Base-by-base conservation (phyloP, 2,329 filamentous ascomycete species). In the Calonectria crousiana region DNA sequence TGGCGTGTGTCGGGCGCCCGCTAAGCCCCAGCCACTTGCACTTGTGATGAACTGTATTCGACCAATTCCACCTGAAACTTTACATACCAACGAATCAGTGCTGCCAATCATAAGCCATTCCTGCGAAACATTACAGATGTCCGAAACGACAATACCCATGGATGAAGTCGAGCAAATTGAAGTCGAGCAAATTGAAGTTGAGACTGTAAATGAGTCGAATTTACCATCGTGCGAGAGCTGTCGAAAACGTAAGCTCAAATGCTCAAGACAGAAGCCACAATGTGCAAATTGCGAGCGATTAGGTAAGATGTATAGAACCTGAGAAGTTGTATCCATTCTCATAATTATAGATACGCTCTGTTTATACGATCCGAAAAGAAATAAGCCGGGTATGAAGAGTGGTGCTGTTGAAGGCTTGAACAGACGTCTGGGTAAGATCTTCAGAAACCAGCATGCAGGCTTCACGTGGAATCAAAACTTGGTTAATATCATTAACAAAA, bases 211-310 rank as follows among this genome's bases (percentile, higher is more conserved):
- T 26, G 74, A 73, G 20, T 41, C 67, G 62, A 67, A 68, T 64
- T 49, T 76, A 1, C 75, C 75, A 1, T 76, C 74, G 1, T 76
- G 75, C 26, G 49, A 58, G 9, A 52, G 75, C 6, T 76, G 75
- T 26, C 62, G 75, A 34, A 74, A 72, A 30, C 75, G 75, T 10
- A 76, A 76, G 62, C 71, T 76, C 23, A 76, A 74, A 53, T 76
- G 75, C 20, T 76, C 75, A 1, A 53, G 75, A 5, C 56, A 74
- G 30, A 71, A 41, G 34, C 75, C 75, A 14, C 23, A 66, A 10
- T 76, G 74, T 23, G 74, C 74, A 20, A 75, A 73, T 60, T 75
- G 73, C 52, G 62, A 71, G 36, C 73, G 73, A 36, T 67, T 75
- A 10, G 28, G 73, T 75, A 70, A 18, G 70, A 53, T 14, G 3